Percentiles rank a stretch among this genome's conserved stretches.
phyloP scores from a whole-genome alignment of 768 basidiomycete species.

The Podaxis sp. region DNA sequence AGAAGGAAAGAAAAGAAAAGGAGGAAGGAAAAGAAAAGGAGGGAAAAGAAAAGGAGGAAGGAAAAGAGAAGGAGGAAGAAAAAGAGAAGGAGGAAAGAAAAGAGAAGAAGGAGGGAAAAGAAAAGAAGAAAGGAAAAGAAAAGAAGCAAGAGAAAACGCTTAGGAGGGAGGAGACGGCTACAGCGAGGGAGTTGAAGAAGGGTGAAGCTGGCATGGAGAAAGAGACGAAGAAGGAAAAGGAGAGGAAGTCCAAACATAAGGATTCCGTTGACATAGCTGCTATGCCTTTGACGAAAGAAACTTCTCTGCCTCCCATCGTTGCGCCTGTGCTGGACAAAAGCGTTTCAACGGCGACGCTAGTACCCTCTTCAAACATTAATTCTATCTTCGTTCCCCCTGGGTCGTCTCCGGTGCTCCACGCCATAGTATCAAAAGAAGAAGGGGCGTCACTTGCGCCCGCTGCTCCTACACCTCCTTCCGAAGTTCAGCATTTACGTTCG shows the following conservation, averaged over 20 bases:
- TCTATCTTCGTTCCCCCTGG: not conserved
- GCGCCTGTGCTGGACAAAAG: conserved; percentile 6
- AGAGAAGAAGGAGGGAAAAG: no score
- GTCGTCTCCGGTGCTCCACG: not conserved
- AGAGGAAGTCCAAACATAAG: not conserved
- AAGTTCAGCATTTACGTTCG: not conserved
- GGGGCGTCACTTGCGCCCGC: not conserved
- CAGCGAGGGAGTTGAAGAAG: conserved; percentile 6
- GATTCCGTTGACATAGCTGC: not conserved
- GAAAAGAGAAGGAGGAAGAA: conserved; percentile 6
- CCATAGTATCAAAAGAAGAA: not conserved
- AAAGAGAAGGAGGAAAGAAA: not conserved
- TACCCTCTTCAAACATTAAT: conserved; percentile 3
- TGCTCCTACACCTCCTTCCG: not conserved
- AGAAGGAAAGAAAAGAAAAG: not conserved
- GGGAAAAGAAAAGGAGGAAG: conserved; percentile 19
- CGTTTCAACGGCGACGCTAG: conserved; percentile 14
- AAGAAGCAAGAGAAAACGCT: conserved; percentile 6
- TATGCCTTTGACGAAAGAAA: not conserved
- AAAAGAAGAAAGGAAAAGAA: not conserved
- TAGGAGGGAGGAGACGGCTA: not conserved
- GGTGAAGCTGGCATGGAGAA: not conserved
- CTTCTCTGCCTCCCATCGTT: conserved; percentile 13
- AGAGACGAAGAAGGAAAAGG: conserved; percentile 5
- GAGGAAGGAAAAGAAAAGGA: not conserved